Evolutionary conservation across 805 yeast genomes (phyloP).

Genomic region (Yarrowia phangngaensis): DNA sequence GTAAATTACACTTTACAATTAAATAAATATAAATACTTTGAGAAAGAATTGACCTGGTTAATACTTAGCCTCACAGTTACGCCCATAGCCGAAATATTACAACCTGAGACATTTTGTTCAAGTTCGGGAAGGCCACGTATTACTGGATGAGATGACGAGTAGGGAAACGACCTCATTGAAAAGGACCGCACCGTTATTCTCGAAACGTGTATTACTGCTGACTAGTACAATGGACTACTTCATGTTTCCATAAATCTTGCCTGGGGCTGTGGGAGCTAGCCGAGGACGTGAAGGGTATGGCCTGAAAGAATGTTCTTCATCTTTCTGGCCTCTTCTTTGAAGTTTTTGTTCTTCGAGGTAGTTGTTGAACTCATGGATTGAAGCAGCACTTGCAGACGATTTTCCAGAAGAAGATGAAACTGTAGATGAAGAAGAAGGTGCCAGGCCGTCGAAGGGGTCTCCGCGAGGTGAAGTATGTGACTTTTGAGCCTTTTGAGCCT

Average conservation of each 20-base stretch:
- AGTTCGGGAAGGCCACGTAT: too few species aligned
- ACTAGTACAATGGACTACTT: too few species aligned
- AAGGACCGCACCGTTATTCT: too few species aligned
- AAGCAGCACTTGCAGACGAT: slow-evolving; percentile 10
- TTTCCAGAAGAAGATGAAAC: neutral
- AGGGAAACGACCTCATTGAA: too few species aligned
- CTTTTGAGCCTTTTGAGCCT: neutral
- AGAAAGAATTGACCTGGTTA: too few species aligned
- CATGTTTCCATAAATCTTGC: slow-evolving; percentile 10
- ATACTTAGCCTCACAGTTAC: too few species aligned
- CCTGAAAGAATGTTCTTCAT: slow-evolving; percentile 19
- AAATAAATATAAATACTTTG: too few species aligned
- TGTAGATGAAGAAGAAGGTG: slow-evolving; percentile 1
- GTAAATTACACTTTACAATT: too few species aligned
- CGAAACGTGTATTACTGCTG: too few species aligned
- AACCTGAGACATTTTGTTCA: too few species aligned
- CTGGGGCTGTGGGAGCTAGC: slow-evolving; percentile 13
- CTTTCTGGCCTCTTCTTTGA: slow-evolving; percentile 9
- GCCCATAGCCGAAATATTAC: too few species aligned
- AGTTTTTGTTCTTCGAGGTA: slow-evolving; percentile 9
- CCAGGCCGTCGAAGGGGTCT: slow-evolving; percentile 16
- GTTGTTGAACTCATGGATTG: slow-evolving; percentile 23
- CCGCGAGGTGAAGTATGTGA: slow-evolving; percentile 1
- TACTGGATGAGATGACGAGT: too few species aligned
- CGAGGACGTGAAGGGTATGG: slow-evolving; percentile 22